phyloP scores from a whole-genome alignment of 768 basidiomycete genomes.

The Panus rudis region DNA sequence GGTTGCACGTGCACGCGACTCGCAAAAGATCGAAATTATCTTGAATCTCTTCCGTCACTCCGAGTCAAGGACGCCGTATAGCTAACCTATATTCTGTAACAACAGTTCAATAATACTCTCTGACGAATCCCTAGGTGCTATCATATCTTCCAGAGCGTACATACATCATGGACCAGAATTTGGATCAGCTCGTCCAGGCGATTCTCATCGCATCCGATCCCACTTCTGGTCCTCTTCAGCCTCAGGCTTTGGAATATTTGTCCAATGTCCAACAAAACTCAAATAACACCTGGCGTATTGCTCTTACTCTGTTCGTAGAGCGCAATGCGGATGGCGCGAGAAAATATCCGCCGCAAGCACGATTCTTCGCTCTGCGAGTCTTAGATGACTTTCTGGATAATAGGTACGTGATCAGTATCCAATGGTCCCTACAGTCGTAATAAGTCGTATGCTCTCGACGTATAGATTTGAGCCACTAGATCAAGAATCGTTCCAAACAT shows the following conservation, averaged over 20 bases:
- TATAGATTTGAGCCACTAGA: conserved; percentile 63
- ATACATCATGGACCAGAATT: conserved; percentile 74
- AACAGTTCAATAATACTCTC: no score
- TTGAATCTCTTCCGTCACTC: no score
- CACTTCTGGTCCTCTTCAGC: conserved; percentile 61
- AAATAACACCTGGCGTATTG: conserved; percentile 72
- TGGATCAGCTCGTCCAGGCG: conserved; percentile 74
- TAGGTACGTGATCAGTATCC: conserved; percentile 46
- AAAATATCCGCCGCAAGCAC: conserved; percentile 63
- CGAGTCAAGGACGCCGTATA: no score
- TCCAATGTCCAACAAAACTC: conserved; percentile 71
- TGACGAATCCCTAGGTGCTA: no score
- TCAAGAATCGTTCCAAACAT: conserved; percentile 56
- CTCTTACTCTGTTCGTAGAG: conserved; percentile 67
- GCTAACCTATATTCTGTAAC: no score
- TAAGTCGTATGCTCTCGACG: neutral
- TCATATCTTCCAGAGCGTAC: no score
- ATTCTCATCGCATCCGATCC: conserved; percentile 86
- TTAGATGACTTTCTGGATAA: conserved; percentile 79
- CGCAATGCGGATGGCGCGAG: conserved; percentile 50
- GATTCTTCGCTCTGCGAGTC: conserved; percentile 76
- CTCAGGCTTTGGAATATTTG: conserved; percentile 82
- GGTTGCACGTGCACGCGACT: conserved; percentile 16
- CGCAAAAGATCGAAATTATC: conserved; percentile 12
- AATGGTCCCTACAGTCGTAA: neutral